Base-by-base conservation (phyloP, 148 eudicot species). In the Rhododendron ferrugineum region DNA sequence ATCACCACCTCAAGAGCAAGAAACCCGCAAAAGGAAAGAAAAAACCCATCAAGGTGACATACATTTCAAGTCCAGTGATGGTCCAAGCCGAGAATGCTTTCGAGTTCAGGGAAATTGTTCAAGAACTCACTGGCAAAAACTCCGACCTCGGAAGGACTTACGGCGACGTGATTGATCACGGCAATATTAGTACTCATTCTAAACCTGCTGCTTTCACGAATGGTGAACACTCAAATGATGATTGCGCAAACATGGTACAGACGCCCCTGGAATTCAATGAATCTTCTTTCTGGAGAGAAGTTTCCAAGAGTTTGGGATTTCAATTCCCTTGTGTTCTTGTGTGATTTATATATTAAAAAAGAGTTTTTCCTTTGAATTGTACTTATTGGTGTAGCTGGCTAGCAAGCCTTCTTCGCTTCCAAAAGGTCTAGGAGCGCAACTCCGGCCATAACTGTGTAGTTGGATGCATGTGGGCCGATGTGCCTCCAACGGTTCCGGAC, bases 1-100 rank as follows among this genome's bases (percentile, higher is more conserved):
- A 60, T 22, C 58, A 66, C n/a, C 37, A 66, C 56, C 84, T 62
- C 22, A 82, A 81, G 73, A 22, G 30, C 74, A 58, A 81, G 54
- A 76, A 86, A 75, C 82, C 81, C 84, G 37, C 47, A 10, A 16
- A 79, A 82, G 60, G 26, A 74, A 88, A 78, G 64, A 90, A 70
- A 76, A 87, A 90, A 37, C 89, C 89, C 10, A 84, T 85, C 75
- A 90, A 87, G 79, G 86, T 90, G 32, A 90, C 78, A 73, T 89
- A 90, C 85, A 90, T 90, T 78, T 90, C 92, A 3, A 88, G 81
- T n/a, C 92, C 92, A 20, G 82, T 88, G 82, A 87, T 88, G 88
- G 92, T 90, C 16, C 60, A 83, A 54, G 90, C 92, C 40, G 60
- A 36, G 54, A 90, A 66, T 80, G 90, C 87, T 58, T 79, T 86